Conservation (phyloP, 1,284 basidiomycete genomes). For the Ustilago trichophora region DNA sequence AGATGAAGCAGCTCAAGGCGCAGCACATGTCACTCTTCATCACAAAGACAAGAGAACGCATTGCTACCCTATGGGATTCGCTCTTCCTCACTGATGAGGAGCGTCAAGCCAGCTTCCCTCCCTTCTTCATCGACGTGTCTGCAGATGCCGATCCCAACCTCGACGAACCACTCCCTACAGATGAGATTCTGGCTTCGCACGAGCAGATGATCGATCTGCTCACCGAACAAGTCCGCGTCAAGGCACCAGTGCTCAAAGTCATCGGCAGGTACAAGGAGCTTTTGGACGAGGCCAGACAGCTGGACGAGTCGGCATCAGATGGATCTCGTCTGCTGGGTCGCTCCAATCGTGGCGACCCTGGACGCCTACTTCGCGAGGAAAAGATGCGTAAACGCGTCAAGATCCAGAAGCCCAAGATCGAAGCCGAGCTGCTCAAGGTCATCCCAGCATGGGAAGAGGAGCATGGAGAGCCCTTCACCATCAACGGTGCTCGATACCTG, state of each 20-base stretch:
- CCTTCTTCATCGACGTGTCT: conserved; percentile 46
- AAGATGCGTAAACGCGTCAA: conserved; percentile 96
- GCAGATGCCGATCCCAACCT: conserved; percentile 35
- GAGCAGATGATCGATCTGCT: conserved; percentile 85
- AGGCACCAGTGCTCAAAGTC: conserved; percentile 78
- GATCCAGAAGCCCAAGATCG: conserved; percentile 89
- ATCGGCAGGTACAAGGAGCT: conserved; percentile 90
- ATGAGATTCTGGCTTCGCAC: conserved; percentile 77
- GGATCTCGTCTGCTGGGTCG: conserved; percentile 66
- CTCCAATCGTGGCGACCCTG: conserved; percentile 72
- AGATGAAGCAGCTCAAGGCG: conserved; percentile 87
- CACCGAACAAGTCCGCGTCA: conserved; percentile 80
- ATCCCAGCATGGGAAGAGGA: conserved; percentile 90
- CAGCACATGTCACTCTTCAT: conserved; percentile 89
- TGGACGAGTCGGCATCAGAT: conserved; percentile 75
- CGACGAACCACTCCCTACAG: conserved; percentile 46
- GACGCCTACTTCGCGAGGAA: conserved; percentile 82
- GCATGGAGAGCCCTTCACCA: conserved; percentile 79
- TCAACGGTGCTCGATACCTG: conserved; percentile 84
- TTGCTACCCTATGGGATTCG: conserved; percentile 83
- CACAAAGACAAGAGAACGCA: conserved; percentile 80
- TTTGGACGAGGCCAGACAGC: conserved; percentile 87
- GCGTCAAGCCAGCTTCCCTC: conserved; percentile 69
- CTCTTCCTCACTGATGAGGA: conserved; percentile 86
- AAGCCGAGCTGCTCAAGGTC: conserved; percentile 81